These are phyloP conservation scores for Nicotiana otophora DNA, from an alignment of 257 asterid species.

Conservation along the genomic window DNA sequence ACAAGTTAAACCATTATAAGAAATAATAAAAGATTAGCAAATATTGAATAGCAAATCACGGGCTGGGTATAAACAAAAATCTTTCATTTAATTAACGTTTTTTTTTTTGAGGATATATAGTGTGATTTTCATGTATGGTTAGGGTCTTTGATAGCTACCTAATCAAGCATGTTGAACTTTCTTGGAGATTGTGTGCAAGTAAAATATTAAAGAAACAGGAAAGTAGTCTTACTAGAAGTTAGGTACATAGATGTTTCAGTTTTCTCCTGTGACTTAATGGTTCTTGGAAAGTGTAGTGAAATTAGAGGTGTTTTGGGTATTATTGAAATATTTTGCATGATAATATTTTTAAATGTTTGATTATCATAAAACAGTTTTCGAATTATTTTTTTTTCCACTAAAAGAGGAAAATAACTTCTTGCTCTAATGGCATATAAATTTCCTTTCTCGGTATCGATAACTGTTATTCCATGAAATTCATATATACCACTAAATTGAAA, in stretches of 20 bases:
- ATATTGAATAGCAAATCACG: too few relatives aligned
- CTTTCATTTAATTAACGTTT: background rate
- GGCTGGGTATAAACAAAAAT: too few relatives aligned
- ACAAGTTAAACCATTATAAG: too few relatives aligned
- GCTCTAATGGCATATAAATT: too few relatives aligned
- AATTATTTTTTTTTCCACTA: background rate
- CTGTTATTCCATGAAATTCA: too few relatives aligned
- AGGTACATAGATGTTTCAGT: background rate
- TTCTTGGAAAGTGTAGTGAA: background rate
- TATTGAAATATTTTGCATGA: background rate
- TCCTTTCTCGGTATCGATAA: too few relatives aligned
- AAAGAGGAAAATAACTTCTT: background rate
- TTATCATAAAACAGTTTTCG: background rate
- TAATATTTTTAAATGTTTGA: too few relatives aligned
- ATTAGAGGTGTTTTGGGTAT: background rate
- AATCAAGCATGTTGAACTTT: background rate
- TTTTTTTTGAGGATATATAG: background rate
- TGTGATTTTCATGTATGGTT: background rate
- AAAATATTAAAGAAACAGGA: background rate
- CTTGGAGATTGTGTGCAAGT: slow-evolving; percentile 10
- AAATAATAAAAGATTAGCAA: too few relatives aligned
- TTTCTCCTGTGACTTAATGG: background rate
- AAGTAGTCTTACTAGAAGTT: background rate
- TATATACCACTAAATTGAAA: too few relatives aligned
- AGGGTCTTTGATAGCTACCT: background rate